These are phyloP conservation scores for Xanthoconium purpureum DNA, from an alignment of 768 basidiomycete species.

Conservation along the genomic window DNA sequence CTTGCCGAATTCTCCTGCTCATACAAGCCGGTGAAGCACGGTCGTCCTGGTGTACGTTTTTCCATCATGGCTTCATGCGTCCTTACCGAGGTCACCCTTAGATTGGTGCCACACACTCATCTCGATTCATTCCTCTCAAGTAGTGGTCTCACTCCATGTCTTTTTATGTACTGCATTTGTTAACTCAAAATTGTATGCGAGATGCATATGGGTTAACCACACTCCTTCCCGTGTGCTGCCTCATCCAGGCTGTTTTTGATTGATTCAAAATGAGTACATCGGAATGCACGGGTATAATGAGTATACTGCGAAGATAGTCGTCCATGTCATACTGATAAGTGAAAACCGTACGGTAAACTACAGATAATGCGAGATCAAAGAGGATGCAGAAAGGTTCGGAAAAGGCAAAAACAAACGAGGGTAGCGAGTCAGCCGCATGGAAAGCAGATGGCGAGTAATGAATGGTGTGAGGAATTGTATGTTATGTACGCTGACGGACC, in stretches of 20 bases:
- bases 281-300: constrained; percentile 54
- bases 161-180: constrained; percentile 18
- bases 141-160: constrained; percentile 45
- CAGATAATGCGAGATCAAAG: constrained; percentile 52
- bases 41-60: constrained; percentile 91
- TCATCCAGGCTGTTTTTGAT: constrained; percentile 14
- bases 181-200: constrained; percentile 38
- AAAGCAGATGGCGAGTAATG: constrained; percentile 24
- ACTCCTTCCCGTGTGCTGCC: background rate
- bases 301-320: constrained; percentile 56
- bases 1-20: constrained; percentile 97
- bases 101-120: constrained; percentile 91
- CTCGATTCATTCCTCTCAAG: constrained; percentile 95
- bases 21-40: constrained; percentile 99
- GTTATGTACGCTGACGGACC: constrained; percentile 51
- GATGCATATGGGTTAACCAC: constrained; percentile 27
- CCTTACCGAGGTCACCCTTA: constrained; percentile 29
- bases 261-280: constrained; percentile 40
- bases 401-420: constrained; percentile 22
- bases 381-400: constrained; percentile 30
- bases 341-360: constrained; percentile 52
- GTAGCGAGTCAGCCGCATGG: constrained; percentile 26
- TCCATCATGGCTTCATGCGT: background rate
- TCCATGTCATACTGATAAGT: constrained; percentile 57
- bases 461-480: constrained; percentile 5